Percentiles rank a stretch among this genome's conserved stretches.
Evolutionary conservation across 75 land plant genomes (phyloP).

Genomic region (Gnetum montanum): DNA sequence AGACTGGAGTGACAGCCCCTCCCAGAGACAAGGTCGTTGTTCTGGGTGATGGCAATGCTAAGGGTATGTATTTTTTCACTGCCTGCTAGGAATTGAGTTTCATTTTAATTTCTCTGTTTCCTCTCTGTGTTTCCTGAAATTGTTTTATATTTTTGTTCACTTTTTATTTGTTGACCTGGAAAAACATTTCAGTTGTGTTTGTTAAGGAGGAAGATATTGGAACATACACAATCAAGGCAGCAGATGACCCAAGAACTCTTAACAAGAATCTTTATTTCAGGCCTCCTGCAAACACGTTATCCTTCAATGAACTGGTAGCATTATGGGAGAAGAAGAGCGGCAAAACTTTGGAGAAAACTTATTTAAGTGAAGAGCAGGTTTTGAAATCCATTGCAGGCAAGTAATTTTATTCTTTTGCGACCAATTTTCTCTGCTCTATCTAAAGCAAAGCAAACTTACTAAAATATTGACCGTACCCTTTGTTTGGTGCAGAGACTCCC

Average conservation of each 20-base stretch:
- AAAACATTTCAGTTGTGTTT: neutral
- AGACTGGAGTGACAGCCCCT: conserved; percentile 9
- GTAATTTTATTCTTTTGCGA: no score
- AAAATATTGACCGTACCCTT: no score
- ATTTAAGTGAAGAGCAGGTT: neutral
- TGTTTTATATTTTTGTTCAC: neutral
- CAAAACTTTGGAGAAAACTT: neutral
- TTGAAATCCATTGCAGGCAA: no score
- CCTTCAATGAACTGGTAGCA: conserved; percentile 10
- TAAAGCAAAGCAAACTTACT: no score
- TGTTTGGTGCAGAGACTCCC: conserved; percentile 11
- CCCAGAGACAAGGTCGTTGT: conserved; percentile 32
- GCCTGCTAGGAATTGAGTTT: neutral
- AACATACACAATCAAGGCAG: conserved; percentile 12
- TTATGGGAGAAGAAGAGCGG: conserved; percentile 29
- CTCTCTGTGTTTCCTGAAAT: neutral
- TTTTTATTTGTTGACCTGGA: neutral
- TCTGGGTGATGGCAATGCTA: conserved; percentile 23
- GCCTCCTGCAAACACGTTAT: conserved; percentile 16
- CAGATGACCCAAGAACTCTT: conserved; percentile 20
- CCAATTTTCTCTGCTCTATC: no score
- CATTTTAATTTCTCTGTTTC: neutral
- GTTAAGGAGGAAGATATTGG: conserved; percentile 28
- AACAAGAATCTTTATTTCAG: conserved; percentile 21
- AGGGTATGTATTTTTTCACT: conserved; percentile 7